These are phyloP conservation scores for Podaxis sp. DNA, from an alignment of 768 basidiomycete species.

Conservation along the genomic window DNA sequence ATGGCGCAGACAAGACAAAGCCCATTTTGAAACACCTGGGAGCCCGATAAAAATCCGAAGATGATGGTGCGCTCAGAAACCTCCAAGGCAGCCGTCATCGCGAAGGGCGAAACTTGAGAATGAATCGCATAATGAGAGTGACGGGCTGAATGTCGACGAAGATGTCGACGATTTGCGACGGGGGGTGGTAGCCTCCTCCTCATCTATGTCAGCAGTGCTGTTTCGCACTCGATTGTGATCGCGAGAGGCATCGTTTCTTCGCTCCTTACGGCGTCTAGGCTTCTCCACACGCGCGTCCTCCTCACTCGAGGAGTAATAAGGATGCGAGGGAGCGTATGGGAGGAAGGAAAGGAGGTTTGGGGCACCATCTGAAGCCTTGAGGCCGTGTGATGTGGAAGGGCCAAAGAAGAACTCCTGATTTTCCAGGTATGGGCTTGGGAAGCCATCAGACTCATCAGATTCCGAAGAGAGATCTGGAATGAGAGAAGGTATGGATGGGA, in stretches of 20 bases:
- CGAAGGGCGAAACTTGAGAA: slow-evolving; percentile 24
- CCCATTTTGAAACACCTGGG: slow-evolving; percentile 1
- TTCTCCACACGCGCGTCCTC: slow-evolving; percentile 17
- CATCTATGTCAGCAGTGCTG: slow-evolving; percentile 12
- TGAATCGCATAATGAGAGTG: slow-evolving; percentile 10
- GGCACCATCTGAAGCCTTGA: slow-evolving; percentile 10
- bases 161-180: background rate
- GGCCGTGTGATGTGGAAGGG: slow-evolving; percentile 10
- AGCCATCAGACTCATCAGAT: slow-evolving; percentile 64
- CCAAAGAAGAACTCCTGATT: slow-evolving; percentile 19
- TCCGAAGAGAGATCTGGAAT: slow-evolving; percentile 62
- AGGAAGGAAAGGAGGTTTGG: slow-evolving; percentile 33
- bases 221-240: slow-evolving; percentile 40
- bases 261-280: slow-evolving; percentile 24
- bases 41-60: background rate
- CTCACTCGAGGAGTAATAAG: slow-evolving; percentile 16
- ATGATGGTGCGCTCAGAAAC: slow-evolving; percentile 29
- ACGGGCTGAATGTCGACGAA: background rate
- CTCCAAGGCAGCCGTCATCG: slow-evolving; percentile 43
- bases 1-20: background rate
- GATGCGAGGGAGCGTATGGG: slow-evolving; percentile 32
- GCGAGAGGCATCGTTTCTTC: slow-evolving; percentile 33
- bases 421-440: slow-evolving; percentile 33
- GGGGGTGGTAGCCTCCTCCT: slow-evolving; percentile 15
- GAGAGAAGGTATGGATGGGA: slow-evolving; percentile 41